These are phyloP conservation scores for Penicillium ucsense DNA, from an alignment of 495 filamentous ascomycete genomes.

Conservation along the genomic window DNA sequence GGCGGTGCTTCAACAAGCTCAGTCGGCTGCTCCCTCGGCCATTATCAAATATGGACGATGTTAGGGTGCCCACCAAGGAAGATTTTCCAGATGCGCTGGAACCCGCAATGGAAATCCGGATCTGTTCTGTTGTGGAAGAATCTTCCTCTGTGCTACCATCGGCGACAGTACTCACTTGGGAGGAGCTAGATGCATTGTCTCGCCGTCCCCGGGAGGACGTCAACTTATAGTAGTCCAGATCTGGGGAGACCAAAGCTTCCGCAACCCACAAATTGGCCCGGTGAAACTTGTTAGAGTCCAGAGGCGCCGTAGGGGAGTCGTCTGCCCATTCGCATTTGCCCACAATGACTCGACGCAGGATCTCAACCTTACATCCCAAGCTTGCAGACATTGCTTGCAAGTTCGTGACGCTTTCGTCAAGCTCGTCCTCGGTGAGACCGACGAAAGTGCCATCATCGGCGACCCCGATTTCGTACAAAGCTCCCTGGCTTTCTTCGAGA, in stretches of 20 bases:
- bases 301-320: conserved; percentile 13
- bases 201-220: conserved; percentile 3
- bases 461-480: conserved; percentile 93
- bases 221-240: conserved; percentile 36
- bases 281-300: conserved; percentile 17
- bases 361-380: conserved; percentile 78
- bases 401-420: conserved; percentile 80
- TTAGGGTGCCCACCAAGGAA: conserved; percentile 77
- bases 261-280: conserved; percentile 71
- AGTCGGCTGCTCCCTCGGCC: conserved; percentile 81
- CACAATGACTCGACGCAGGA: conserved; percentile 75
- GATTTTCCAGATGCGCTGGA: conserved; percentile 93
- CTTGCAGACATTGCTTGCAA: conserved; percentile 83
- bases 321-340: conserved; percentile 77
- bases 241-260: conserved; percentile 69
- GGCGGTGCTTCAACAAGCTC: conserved; percentile 83
- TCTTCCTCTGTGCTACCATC: conserved; percentile 12
- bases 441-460: conserved; percentile 89
- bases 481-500: conserved; percentile 84
- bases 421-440: conserved; percentile 80
- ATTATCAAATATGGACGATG: conserved; percentile 82
- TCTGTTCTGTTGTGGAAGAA: conserved; percentile 51
- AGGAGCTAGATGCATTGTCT: conserved; percentile 1
- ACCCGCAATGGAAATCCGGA: conserved; percentile 85
- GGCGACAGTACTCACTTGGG: background rate